These are phyloP conservation scores for Zygosaccharomyces sapae DNA, from an alignment of 1,139 yeast species.

Conservation along the genomic window DNA sequence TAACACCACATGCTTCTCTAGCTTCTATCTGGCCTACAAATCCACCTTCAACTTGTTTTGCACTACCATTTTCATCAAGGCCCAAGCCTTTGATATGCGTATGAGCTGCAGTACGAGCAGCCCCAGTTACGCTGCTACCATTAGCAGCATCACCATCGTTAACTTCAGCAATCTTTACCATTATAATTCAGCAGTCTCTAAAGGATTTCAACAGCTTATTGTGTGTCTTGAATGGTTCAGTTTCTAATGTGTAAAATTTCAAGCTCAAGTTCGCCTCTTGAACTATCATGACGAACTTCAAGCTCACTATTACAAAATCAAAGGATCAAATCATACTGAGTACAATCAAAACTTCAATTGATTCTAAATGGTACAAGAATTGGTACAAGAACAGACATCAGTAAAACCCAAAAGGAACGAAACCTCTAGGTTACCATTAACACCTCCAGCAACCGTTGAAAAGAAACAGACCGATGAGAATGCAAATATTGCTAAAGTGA, in stretches of 20 bases:
- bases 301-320: background rate
- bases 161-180: slow-evolving; percentile 85
- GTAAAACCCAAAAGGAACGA: background rate
- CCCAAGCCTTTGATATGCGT: slow-evolving; percentile 96
- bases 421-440: slow-evolving; percentile 14
- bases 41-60: slow-evolving; percentile 85
- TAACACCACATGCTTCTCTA: slow-evolving; percentile 94
- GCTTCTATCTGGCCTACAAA: slow-evolving; percentile 95
- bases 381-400: background rate
- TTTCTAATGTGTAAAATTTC: background rate
- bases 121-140: slow-evolving; percentile 37
- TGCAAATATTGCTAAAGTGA: slow-evolving; percentile 5
- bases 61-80: slow-evolving; percentile 82
- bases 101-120: slow-evolving; percentile 89
- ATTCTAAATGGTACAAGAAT: background rate
- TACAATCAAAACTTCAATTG: background rate
- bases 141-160: slow-evolving; percentile 43
- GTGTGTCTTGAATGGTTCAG: background rate
- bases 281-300: background rate
- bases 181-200: slow-evolving; percentile 26
- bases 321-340: background rate
- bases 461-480: slow-evolving; percentile 9
- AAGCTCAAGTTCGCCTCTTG: background rate
- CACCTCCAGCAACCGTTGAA: slow-evolving; percentile 25
- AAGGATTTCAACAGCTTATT: background rate